Percentiles rank a stretch among this genome's conserved stretches.
phyloP scores from a whole-genome alignment of 495 filamentous ascomycete species.

The Penicillium odoratum region DNA sequence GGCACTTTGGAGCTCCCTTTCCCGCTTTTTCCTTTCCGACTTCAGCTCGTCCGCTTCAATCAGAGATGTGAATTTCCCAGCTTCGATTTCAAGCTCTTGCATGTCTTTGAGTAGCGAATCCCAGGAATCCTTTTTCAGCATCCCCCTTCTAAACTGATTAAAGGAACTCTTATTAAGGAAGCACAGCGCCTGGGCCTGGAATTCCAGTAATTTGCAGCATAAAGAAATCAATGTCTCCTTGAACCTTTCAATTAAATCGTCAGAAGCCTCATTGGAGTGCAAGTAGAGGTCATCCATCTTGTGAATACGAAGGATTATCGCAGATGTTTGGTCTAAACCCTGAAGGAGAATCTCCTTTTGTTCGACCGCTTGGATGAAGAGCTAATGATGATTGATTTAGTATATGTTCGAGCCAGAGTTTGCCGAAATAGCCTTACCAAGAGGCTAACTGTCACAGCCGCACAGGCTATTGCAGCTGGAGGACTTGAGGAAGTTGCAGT shows the following conservation, averaged over 20 bases:
- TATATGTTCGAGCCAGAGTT: no score
- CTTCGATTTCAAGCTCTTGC: not conserved
- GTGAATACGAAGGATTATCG: not conserved
- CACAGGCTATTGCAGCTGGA: not conserved
- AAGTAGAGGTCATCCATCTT: not conserved
- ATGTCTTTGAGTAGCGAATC: not conserved
- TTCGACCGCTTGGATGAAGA: constrained; percentile 2
- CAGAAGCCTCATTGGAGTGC: not conserved
- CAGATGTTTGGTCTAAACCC: not conserved
- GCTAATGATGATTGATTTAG: not conserved
- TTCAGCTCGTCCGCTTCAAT: not conserved
- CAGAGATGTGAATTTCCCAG: not conserved
- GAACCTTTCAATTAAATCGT: not conserved
- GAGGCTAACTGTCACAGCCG: not conserved
- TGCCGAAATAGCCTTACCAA: not conserved
- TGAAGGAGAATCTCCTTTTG: not conserved
- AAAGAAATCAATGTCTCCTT: not conserved
- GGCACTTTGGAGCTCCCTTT: not conserved
- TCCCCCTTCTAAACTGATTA: not conserved
- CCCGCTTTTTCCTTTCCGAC: not conserved
- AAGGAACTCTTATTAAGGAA: not conserved
- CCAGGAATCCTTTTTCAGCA: not conserved
- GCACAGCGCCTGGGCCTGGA: constrained; percentile 2
- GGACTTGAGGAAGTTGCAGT: not conserved
- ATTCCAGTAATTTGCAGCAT: not conserved